A percentile compares a stretch with the other conserved stretches of the same genome.
phyloP scores from a whole-genome alignment of 2,329 filamentous ascomycete genomes.

The Zasmidium angulare region DNA sequence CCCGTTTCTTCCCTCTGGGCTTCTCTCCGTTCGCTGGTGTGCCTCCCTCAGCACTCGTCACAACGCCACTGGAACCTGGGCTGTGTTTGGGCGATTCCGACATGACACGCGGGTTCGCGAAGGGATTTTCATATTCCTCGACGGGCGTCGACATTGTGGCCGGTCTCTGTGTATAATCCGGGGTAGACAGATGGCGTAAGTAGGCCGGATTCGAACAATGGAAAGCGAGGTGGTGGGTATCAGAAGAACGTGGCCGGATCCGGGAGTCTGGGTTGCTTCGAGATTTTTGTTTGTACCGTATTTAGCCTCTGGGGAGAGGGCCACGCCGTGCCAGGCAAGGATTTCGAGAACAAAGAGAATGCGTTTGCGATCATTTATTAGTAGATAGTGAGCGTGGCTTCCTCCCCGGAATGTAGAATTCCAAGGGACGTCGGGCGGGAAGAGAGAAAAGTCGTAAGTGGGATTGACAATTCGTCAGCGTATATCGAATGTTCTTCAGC shows the following conservation, averaged over 20 bases:
- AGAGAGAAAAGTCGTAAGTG: background rate
- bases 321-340: background rate
- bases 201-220: background rate
- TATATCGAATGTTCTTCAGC: background rate
- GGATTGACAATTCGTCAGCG: background rate
- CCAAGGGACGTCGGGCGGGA: background rate
- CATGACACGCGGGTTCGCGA: conserved; percentile 17
- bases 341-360: conserved; percentile 11
- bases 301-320: background rate
- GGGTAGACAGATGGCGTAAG: too few species aligned
- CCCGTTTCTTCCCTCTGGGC: conserved; percentile 25
- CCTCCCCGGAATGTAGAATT: background rate
- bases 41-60: conserved; percentile 17
- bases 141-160: conserved; percentile 22
- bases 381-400: background rate
- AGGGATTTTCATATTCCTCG: conserved; percentile 23
- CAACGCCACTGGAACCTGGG: conserved; percentile 15
- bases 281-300: background rate
- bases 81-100: conserved; percentile 12
- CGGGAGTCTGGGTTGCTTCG: background rate
- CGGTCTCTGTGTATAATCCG: background rate
- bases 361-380: background rate
- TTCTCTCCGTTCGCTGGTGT: conserved; percentile 17
- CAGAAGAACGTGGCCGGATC: conserved; percentile 4
- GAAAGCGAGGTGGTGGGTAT: background rate